Conservation (phyloP, 148 eudicot species). For the Talinum fruticosum region DNA sequence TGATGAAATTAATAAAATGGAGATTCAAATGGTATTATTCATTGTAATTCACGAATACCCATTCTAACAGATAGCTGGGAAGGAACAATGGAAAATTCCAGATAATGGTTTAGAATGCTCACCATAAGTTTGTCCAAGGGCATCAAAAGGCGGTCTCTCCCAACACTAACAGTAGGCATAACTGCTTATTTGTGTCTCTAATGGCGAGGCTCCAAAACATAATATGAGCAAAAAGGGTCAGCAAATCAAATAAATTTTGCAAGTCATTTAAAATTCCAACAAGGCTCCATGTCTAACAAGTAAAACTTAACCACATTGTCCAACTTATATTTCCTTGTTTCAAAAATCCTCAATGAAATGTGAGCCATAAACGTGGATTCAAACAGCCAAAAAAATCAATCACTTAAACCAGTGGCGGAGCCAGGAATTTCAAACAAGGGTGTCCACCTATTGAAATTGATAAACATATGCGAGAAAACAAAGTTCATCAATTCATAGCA, state of each 20-base stretch:
- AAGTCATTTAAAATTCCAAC: background rate
- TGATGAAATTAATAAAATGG: slow-evolving; percentile 6
- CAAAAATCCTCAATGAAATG: too few relatives aligned
- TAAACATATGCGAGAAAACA: too few relatives aligned
- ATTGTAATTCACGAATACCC: background rate
- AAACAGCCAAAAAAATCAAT: too few relatives aligned
- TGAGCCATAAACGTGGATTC: background rate
- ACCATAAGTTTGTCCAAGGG: slow-evolving; percentile 49
- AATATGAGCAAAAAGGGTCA: background rate
- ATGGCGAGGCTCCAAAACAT: background rate
- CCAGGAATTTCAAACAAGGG: too few relatives aligned
- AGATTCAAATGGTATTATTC: background rate
- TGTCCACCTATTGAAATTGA: too few relatives aligned
- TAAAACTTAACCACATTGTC: background rate
- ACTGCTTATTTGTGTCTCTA: background rate
- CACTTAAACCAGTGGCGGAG: too few relatives aligned
- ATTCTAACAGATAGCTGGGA: background rate
- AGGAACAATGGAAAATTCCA: background rate
- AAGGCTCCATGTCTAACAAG: background rate
- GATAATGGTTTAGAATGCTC: background rate
- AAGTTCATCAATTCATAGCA: too few relatives aligned
- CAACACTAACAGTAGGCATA: slow-evolving; percentile 88
- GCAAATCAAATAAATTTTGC: background rate
- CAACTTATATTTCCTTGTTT: too few relatives aligned
- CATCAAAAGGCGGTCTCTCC: slow-evolving; percentile 71